Conservation (phyloP, 106 monocot species). For the Chionographis japonica region DNA sequence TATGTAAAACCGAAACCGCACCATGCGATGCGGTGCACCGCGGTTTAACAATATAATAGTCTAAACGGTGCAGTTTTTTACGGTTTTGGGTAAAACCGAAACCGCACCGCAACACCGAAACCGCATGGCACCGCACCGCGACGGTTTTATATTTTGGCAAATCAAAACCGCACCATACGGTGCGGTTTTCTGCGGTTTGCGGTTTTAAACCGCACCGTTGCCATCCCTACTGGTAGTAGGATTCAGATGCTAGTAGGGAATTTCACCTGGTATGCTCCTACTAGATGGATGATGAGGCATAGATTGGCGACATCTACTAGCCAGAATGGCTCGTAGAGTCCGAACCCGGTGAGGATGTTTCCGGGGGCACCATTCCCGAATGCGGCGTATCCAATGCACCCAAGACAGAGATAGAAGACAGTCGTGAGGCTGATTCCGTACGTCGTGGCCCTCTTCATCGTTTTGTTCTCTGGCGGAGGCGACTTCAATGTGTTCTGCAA, state of each 20-base stretch:
- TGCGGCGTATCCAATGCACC: conserved; percentile 60
- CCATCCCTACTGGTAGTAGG: not conserved
- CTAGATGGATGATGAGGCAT: conserved; percentile 58
- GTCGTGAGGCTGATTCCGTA: conserved; percentile 62
- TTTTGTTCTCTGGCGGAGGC: conserved; percentile 66
- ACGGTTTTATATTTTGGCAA: too few relatives aligned
- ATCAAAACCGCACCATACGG: too few relatives aligned
- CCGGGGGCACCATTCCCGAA: conserved; percentile 61
- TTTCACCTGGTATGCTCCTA: conserved; percentile 70
- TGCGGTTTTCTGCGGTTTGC: too few relatives aligned
- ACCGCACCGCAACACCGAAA: too few relatives aligned
- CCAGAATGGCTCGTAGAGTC: conserved; percentile 65
- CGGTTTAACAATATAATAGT: too few relatives aligned
- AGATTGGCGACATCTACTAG: conserved; percentile 66
- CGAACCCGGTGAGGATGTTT: conserved; percentile 68
- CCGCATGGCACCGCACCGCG: too few relatives aligned
- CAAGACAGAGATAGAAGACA: conserved; percentile 61
- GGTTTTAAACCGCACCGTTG: too few relatives aligned
- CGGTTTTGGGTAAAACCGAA: too few relatives aligned
- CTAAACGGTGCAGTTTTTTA: too few relatives aligned
- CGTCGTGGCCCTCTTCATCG: conserved; percentile 53
- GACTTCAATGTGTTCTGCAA: conserved; percentile 62
- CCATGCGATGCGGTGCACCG: too few relatives aligned
- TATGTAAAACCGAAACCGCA: too few relatives aligned
- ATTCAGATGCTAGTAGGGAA: not conserved